A percentile compares a stretch with the other conserved stretches of the same genome.
These are phyloP conservation scores for Leishmania major DNA, from an alignment of 208 protist species.

Conservation along the genomic window DNA sequence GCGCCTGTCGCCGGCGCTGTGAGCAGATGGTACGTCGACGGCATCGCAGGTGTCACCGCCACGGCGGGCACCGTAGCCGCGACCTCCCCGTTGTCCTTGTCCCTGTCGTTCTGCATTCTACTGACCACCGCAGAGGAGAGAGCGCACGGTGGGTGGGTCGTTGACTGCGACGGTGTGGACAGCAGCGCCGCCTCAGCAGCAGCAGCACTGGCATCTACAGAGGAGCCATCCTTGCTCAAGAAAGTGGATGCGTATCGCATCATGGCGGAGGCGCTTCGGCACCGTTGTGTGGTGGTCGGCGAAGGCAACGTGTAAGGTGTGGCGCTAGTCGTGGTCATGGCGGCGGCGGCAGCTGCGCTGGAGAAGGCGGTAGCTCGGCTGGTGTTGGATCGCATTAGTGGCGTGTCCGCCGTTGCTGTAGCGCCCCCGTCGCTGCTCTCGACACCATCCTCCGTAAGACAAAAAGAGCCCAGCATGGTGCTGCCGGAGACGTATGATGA, in stretches of 20 bases:
- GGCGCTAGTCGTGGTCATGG: not conserved
- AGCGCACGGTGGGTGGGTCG: not conserved
- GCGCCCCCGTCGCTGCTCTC: constrained; percentile 3
- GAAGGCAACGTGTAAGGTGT: not conserved
- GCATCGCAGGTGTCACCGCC: not conserved
- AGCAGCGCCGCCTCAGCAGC: constrained; percentile 1
- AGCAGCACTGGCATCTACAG: not conserved
- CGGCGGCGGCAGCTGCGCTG: too few relatives aligned
- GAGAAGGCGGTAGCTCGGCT: not conserved
- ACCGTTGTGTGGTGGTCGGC: not conserved
- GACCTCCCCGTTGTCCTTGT: not conserved
- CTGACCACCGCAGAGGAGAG: not conserved
- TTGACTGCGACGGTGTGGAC: not conserved
- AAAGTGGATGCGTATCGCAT: not conserved
- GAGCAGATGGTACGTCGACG: not conserved
- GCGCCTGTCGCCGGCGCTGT: not conserved
- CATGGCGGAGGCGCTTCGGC: not conserved
- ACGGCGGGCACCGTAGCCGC: not conserved
- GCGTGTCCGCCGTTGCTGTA: not conserved
- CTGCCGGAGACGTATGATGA: not conserved
- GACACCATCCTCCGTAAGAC: not conserved
- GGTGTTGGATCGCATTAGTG: constrained; percentile 3
- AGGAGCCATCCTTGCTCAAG: not conserved
- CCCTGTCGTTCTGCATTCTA: not conserved
- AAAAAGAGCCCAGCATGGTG: not conserved